phyloP scores from a whole-genome alignment of 306 rosid genomes.

The Sphenostylis stenocarpa region DNA sequence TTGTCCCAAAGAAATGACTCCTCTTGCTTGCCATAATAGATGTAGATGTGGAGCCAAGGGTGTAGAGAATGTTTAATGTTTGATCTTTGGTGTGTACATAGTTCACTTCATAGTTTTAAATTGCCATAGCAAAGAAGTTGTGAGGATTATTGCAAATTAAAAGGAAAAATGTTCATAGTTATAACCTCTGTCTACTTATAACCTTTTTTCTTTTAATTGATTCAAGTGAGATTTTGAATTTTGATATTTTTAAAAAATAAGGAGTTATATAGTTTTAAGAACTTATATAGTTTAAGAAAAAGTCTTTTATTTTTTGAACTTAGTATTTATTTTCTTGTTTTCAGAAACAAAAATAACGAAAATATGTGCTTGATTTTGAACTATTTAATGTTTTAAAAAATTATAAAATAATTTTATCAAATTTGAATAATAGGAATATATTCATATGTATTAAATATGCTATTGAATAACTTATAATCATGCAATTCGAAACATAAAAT shows the following conservation, averaged over 20 bases:
- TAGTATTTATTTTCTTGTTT: background rate
- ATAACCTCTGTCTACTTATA: background rate
- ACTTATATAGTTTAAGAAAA: background rate
- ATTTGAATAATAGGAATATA: background rate
- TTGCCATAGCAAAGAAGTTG: background rate
- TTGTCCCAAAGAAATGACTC: constrained; percentile 38
- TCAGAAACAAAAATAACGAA: background rate
- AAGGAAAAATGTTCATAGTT: background rate
- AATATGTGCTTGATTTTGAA: background rate
- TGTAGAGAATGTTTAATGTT: constrained; percentile 35
- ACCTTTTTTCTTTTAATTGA: background rate
- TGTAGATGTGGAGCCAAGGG: constrained; percentile 14
- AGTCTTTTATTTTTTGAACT: background rate
- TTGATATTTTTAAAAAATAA: background rate
- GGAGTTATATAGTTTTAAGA: too few relatives aligned
- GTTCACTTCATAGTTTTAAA: background rate
- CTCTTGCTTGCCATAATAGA: constrained; percentile 3
- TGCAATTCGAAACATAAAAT: background rate
- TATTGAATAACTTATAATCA: background rate
- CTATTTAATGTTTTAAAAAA: background rate
- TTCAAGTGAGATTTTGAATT: background rate
- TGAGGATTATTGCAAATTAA: background rate
- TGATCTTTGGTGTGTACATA: constrained; percentile 18
- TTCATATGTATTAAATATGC: background rate
- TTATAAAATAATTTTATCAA: background rate